phyloP scores from a whole-genome alignment of 2,329 filamentous ascomycete genomes.

The Lachnellula subtilissima region DNA sequence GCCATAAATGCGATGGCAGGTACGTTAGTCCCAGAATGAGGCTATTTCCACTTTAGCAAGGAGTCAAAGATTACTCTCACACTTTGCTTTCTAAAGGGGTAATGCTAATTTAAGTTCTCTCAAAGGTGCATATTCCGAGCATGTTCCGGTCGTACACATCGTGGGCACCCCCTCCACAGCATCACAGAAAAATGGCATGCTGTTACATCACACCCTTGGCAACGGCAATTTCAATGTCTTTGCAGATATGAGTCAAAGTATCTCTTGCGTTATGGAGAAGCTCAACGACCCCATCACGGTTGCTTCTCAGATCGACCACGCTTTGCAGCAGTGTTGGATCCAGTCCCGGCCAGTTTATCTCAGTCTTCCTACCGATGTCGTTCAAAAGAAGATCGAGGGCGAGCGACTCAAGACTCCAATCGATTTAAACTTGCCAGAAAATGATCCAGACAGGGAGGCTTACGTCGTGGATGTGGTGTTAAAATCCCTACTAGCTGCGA shows the following conservation, averaged over 20 bases:
- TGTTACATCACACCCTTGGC: conserved; percentile 66
- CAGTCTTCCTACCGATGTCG: conserved; percentile 76
- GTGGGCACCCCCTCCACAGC: conserved; percentile 48
- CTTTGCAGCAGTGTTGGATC: conserved; percentile 69
- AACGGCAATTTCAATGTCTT: conserved; percentile 83
- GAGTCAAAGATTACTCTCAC: not conserved
- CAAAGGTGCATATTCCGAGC: conserved; percentile 61
- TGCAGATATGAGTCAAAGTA: conserved; percentile 66
- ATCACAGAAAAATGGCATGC: conserved; percentile 42
- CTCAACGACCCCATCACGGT: conserved; percentile 67
- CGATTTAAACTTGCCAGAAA: conserved; percentile 58
- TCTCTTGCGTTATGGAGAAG: conserved; percentile 67
- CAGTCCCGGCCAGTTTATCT: conserved; percentile 78
- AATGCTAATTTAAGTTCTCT: not conserved
- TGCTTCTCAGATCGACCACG: conserved; percentile 71
- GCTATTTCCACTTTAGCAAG: not conserved
- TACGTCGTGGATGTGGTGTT: conserved; percentile 79
- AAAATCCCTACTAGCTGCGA: conserved; percentile 66
- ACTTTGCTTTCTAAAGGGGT: not conserved
- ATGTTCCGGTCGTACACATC: conserved; percentile 63
- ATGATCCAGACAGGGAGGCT: conserved; percentile 67
- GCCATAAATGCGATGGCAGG: conserved; percentile 67
- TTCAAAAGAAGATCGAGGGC: conserved; percentile 70
- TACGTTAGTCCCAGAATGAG: not conserved
- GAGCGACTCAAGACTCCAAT: conserved; percentile 65